These are phyloP conservation scores for Quercus glauca DNA, from an alignment of 306 rosid species.

Conservation along the genomic window DNA sequence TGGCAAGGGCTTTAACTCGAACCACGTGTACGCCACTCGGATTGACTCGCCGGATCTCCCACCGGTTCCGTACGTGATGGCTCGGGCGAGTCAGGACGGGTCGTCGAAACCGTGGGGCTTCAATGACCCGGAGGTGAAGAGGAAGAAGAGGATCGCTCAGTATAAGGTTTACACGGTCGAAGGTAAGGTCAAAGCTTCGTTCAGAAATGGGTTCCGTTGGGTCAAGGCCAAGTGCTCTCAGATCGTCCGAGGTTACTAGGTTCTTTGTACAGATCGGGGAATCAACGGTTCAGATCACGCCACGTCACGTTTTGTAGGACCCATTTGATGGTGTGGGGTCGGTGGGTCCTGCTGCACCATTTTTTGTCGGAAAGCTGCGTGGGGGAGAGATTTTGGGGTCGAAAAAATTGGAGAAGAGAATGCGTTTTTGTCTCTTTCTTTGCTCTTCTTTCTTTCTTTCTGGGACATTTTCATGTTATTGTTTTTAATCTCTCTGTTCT, in stretches of 20 bases:
- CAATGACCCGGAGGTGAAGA: slow-evolving; percentile 49
- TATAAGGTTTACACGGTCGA: slow-evolving; percentile 69
- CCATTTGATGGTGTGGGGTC: too few relatives aligned
- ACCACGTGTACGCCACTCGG: background rate
- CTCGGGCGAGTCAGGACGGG: slow-evolving; percentile 28
- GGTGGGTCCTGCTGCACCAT: too few relatives aligned
- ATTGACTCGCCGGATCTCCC: slow-evolving; percentile 19
- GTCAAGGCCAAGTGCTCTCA: slow-evolving; percentile 65
- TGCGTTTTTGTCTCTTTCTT: too few relatives aligned
- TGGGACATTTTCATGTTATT: too few relatives aligned
- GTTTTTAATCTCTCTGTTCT: too few relatives aligned
- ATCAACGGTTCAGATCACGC: background rate
- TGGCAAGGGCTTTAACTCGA: slow-evolving; percentile 51
- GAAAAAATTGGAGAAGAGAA: too few relatives aligned
- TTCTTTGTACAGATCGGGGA: background rate
- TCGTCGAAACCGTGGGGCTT: slow-evolving; percentile 43
- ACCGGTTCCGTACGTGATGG: slow-evolving; percentile 10
- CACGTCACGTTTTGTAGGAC: background rate
- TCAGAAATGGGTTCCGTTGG: slow-evolving; percentile 67
- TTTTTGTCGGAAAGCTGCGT: too few relatives aligned
- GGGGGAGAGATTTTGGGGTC: too few relatives aligned
- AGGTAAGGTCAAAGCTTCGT: slow-evolving; percentile 59
- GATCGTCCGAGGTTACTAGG: slow-evolving; percentile 47
- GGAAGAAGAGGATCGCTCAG: slow-evolving; percentile 66
- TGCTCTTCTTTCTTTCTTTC: too few relatives aligned